These are phyloP conservation scores for Cynanchum wilfordii DNA, from an alignment of 257 asterid species.

Conservation along the genomic window DNA sequence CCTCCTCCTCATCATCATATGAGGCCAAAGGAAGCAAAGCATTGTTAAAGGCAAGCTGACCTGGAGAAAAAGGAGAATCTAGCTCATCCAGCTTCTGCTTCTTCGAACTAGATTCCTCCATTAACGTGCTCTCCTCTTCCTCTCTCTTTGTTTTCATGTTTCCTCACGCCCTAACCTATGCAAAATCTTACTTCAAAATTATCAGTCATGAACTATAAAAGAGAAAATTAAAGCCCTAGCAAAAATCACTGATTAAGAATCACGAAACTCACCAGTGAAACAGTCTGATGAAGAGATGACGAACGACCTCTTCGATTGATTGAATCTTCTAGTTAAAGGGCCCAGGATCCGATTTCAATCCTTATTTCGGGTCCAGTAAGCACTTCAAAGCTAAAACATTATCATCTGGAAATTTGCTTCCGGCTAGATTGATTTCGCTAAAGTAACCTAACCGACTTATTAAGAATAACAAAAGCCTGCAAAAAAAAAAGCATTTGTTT, in stretches of 20 bases:
- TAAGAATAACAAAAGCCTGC: neutral
- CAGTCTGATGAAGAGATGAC: neutral
- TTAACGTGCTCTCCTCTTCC: constrained; percentile 10
- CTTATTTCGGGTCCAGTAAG: neutral
- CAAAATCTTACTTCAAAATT: neutral
- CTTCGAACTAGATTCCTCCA: constrained; percentile 41
- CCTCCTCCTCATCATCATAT: constrained; percentile 67
- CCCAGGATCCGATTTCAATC: neutral
- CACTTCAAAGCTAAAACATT: too few species aligned
- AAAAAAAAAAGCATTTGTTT: too few species aligned
- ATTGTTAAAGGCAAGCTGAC: constrained; percentile 44
- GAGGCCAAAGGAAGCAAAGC: constrained; percentile 79
- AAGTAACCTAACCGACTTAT: neutral
- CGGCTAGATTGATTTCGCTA: neutral
- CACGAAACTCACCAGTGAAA: neutral
- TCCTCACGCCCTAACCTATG: neutral
- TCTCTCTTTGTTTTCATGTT: constrained; percentile 5
- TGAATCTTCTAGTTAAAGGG: neutral
- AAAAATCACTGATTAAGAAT: neutral
- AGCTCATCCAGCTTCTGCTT: constrained; percentile 46
- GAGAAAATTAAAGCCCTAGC: neutral
- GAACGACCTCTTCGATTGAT: neutral
- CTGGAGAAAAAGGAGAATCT: constrained; percentile 23
- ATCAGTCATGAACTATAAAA: neutral
- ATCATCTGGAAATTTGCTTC: neutral